Percentiles rank a stretch among this genome's conserved stretches.
Conservation (phyloP, 495 filamentous ascomycete genomes). For the Letharia columbiana region DNA sequence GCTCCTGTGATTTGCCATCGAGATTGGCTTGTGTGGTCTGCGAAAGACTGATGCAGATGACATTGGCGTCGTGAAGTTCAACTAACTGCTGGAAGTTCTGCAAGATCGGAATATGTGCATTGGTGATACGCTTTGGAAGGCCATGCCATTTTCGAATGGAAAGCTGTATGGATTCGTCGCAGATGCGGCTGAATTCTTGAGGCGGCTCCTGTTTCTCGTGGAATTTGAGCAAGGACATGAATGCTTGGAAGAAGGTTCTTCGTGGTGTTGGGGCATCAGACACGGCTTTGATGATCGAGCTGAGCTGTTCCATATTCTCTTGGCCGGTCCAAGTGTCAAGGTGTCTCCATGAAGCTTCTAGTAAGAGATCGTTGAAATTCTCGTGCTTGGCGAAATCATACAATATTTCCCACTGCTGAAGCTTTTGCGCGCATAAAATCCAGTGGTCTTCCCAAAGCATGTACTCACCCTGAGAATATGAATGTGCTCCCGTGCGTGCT, state of each 20-base stretch:
- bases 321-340: conserved; percentile 84
- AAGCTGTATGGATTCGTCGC: conserved; percentile 92
- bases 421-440: conserved; percentile 92
- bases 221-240: conserved; percentile 89
- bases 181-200: conserved; percentile 76
- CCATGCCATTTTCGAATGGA: conserved; percentile 98
- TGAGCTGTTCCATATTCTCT: conserved; percentile 78
- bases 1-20: conserved; percentile 87
- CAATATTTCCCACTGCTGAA: conserved; percentile 97
- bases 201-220: conserved; percentile 77
- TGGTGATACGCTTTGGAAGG: conserved; percentile 82
- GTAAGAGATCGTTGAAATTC: conserved; percentile 91
- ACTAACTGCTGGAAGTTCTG: conserved; percentile 99
- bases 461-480: conserved; percentile 94
- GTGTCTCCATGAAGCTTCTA: conserved; percentile 91
- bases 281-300: conserved; percentile 84
- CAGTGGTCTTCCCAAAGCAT: conserved; percentile 99
- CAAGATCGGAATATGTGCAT: conserved; percentile 88
- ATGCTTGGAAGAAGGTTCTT: conserved; percentile 92
- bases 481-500: conserved; percentile 81
- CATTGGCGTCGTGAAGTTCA: conserved; percentile 92
- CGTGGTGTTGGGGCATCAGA: conserved; percentile 94
- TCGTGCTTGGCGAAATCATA: conserved; percentile 98
- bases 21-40: conserved; percentile 78
- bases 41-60: conserved; percentile 82